Evolutionary conservation across 768 basidiomycete genomes (phyloP).

Genomic region (Auricularia heimuer): DNA sequence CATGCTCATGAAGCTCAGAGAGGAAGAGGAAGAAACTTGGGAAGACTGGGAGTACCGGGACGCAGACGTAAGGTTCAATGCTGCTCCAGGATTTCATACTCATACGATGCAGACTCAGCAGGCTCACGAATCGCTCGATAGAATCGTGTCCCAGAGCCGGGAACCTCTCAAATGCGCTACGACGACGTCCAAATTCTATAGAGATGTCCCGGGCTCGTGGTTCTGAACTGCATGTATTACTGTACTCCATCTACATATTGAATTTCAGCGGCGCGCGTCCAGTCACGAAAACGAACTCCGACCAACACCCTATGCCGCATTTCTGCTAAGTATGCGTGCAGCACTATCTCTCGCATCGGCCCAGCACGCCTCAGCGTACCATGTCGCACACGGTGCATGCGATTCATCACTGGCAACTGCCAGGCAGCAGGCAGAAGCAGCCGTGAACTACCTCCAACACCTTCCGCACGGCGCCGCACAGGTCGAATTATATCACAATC

Average conservation of each 20-base stretch:
- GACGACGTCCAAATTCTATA: conserved; percentile 39
- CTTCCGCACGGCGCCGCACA: too few relatives aligned
- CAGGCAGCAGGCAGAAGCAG: too few relatives aligned
- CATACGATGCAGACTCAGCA: conserved; percentile 38
- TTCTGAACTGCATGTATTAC: conserved; percentile 22
- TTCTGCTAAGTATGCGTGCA: too few relatives aligned
- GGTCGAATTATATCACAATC: background rate
- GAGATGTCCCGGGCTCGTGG: conserved; percentile 26
- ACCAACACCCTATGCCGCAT: too few relatives aligned
- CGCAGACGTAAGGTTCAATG: conserved; percentile 39
- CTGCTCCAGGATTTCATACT: too few relatives aligned
- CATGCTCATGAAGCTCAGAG: conserved; percentile 61
- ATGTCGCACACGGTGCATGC: too few relatives aligned
- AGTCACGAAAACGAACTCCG: too few relatives aligned
- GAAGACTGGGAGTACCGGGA: conserved; percentile 56
- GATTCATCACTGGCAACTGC: too few relatives aligned
- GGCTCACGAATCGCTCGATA: conserved; percentile 47
- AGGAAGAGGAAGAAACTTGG: conserved; percentile 75
- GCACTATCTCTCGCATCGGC: too few relatives aligned
- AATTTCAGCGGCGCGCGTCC: background rate
- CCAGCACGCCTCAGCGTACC: too few relatives aligned
- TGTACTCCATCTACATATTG: background rate
- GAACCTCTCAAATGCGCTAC: conserved; percentile 44
- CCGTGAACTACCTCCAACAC: too few relatives aligned
- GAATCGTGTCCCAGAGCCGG: conserved; percentile 50